Percentiles rank a stretch among this genome's conserved stretches.
These are phyloP conservation scores for Macrophomina pseudophaseolina DNA, from an alignment of 2,329 filamentous ascomycete species.

Conservation along the genomic window DNA sequence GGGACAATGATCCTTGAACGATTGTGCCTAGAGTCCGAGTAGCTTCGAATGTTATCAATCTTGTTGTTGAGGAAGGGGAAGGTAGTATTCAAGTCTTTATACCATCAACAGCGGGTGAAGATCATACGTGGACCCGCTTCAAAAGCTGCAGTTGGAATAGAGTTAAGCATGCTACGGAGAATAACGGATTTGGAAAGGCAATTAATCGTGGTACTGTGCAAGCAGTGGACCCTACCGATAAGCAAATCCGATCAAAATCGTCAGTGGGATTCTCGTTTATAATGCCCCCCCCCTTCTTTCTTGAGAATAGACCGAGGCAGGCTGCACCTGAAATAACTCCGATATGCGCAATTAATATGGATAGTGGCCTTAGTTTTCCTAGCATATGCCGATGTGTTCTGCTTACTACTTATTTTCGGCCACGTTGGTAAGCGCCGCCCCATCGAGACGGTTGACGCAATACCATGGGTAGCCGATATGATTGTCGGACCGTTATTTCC, in stretches of 20 bases:
- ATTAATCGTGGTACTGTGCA: background rate
- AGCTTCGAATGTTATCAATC: background rate
- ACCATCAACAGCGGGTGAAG: background rate
- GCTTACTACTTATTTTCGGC: background rate
- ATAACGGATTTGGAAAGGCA: background rate
- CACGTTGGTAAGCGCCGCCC: background rate
- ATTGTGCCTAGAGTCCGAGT: too few relatives aligned
- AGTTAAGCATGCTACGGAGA: conserved; percentile 4
- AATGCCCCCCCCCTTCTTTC: background rate
- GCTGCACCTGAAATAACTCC: background rate
- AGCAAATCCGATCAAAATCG: background rate
- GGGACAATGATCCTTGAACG: too few relatives aligned
- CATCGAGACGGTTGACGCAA: background rate
- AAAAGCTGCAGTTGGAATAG: background rate
- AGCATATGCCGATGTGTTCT: background rate
- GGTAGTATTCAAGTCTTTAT: background rate
- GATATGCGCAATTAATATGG: background rate
- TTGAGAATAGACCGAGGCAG: background rate
- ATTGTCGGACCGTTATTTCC: background rate
- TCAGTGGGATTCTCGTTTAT: background rate
- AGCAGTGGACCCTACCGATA: conserved; percentile 5
- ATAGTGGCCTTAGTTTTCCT: background rate
- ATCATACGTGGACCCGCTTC: background rate
- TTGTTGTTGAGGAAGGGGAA: background rate
- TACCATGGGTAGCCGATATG: background rate